These are phyloP conservation scores for Castanea mollissima DNA, from an alignment of 306 rosid species.

Conservation along the genomic window DNA sequence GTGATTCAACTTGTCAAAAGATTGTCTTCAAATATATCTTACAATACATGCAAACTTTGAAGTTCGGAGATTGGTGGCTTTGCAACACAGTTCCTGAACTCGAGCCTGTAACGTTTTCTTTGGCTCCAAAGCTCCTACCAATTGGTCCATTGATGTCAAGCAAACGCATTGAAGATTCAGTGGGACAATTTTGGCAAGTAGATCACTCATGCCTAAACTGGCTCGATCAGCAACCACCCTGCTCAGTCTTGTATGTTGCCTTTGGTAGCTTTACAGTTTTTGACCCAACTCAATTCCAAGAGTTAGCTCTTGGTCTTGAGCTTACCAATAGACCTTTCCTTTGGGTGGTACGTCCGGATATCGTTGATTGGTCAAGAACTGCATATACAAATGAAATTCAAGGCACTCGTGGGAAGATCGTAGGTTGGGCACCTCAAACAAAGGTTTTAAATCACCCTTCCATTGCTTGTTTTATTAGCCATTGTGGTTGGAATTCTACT, in stretches of 20 bases:
- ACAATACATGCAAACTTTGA: constrained; percentile 16
- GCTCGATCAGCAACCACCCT: constrained; percentile 32
- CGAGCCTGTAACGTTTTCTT: constrained; percentile 27
- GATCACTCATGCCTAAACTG: constrained; percentile 30
- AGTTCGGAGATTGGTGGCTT: constrained; percentile 37
- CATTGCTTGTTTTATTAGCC: constrained; percentile 43
- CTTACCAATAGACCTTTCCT: constrained; percentile 33
- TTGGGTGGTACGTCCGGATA: constrained; percentile 44
- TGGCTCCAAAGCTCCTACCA: constrained; percentile 26
- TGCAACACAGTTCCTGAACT: constrained; percentile 42
- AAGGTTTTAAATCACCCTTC: constrained; percentile 38
- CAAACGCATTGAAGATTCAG: neutral
- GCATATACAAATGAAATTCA: constrained; percentile 22
- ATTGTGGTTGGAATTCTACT: constrained; percentile 67
- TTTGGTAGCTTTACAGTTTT: constrained; percentile 27
- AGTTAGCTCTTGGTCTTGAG: constrained; percentile 28
- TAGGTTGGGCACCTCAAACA: constrained; percentile 46
- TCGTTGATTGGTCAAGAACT: neutral
- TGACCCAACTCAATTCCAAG: constrained; percentile 30
- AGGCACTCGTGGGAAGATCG: constrained; percentile 24
- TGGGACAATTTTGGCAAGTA: constrained; percentile 40
- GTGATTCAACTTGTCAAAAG: neutral
- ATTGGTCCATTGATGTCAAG: constrained; percentile 32
- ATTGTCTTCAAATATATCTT: constrained; percentile 12
- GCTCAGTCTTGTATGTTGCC: constrained; percentile 34